Conservation (phyloP, 148 eudicot genomes). For the Diospyros kaki region DNA sequence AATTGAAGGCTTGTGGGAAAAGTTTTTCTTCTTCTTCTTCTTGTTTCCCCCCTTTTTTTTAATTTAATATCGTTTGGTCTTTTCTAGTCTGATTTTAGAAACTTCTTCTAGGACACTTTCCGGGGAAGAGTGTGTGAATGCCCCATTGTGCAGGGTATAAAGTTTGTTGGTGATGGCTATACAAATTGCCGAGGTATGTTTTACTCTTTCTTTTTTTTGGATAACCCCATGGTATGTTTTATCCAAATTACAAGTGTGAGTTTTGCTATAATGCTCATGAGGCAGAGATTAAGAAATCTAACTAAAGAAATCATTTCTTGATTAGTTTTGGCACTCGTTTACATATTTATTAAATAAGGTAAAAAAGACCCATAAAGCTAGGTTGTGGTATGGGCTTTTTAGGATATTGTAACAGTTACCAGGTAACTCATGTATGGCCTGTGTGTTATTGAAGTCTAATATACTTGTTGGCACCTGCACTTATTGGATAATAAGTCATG, state of each 20-base stretch:
- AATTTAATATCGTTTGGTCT: conserved; percentile 5
- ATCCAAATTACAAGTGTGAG: neutral
- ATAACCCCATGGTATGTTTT: too few species aligned
- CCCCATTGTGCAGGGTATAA: conserved; percentile 72
- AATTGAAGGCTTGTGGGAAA: neutral
- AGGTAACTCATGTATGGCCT: too few species aligned
- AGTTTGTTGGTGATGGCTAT: conserved; percentile 84
- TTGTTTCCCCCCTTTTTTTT: neutral
- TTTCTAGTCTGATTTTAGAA: neutral
- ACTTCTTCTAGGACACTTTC: conserved; percentile 64
- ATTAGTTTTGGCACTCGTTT: neutral
- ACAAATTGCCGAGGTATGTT: conserved; percentile 72
- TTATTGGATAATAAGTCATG: neutral
- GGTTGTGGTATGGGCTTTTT: too few species aligned
- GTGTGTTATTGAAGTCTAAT: too few species aligned
- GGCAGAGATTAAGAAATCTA: neutral
- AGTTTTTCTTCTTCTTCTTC: neutral
- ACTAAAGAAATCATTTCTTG: neutral
- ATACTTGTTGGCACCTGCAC: too few species aligned
- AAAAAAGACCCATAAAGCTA: too few species aligned
- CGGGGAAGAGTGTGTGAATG: conserved; percentile 93
- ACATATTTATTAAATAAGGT: too few species aligned
- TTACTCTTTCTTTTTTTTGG: too few species aligned
- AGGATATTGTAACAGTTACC: too few species aligned
- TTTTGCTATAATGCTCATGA: neutral